Percentiles rank a stretch among this genome's conserved stretches.
These are phyloP conservation scores for Thermomyces lanuginosus DNA, from an alignment of 2,329 filamentous ascomycete species.

Conservation along the genomic window DNA sequence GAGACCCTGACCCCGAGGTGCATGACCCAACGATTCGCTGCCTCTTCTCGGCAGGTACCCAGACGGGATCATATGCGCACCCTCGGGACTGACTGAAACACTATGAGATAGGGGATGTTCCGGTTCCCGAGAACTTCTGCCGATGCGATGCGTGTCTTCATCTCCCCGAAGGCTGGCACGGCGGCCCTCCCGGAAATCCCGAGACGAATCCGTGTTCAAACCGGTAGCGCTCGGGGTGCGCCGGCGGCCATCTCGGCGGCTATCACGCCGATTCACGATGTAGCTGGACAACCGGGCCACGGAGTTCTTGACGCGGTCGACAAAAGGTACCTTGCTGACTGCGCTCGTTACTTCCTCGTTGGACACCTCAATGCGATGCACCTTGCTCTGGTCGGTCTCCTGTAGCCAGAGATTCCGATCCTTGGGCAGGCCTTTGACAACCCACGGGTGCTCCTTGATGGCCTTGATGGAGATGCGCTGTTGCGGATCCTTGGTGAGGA, in stretches of 20 bases:
- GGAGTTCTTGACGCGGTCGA: slow-evolving; percentile 69
- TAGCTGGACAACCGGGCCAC: slow-evolving; percentile 52
- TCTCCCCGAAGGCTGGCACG: slow-evolving; percentile 43
- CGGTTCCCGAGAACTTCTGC: slow-evolving; percentile 35
- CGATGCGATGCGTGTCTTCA: slow-evolving; percentile 37
- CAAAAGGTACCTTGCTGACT: slow-evolving; percentile 73
- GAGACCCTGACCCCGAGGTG: slow-evolving; percentile 6
- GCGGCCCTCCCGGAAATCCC: slow-evolving; percentile 33
- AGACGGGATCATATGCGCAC: too few relatives aligned
- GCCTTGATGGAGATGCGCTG: slow-evolving; percentile 78
- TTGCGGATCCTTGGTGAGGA: slow-evolving; percentile 78
- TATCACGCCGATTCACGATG: slow-evolving; percentile 27
- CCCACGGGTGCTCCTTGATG: slow-evolving; percentile 89
- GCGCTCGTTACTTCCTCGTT: slow-evolving; percentile 78
- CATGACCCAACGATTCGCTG: too few relatives aligned
- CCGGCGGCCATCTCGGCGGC: slow-evolving; percentile 22
- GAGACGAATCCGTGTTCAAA: slow-evolving; percentile 39
- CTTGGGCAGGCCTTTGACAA: slow-evolving; percentile 53
- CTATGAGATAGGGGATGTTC: slow-evolving; percentile 65
- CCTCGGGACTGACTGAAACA: slow-evolving; percentile 51
- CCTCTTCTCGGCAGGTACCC: too few relatives aligned
- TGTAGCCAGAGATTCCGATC: slow-evolving; percentile 75
- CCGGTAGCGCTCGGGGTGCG: slow-evolving; percentile 39
- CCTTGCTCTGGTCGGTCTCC: slow-evolving; percentile 70
- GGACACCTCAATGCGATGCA: slow-evolving; percentile 80